Evolutionary conservation across 2,329 filamentous ascomycete species (phyloP), one percentile per base, ranked within the genome.

Genomic region (Penicillium sp.): DNA sequence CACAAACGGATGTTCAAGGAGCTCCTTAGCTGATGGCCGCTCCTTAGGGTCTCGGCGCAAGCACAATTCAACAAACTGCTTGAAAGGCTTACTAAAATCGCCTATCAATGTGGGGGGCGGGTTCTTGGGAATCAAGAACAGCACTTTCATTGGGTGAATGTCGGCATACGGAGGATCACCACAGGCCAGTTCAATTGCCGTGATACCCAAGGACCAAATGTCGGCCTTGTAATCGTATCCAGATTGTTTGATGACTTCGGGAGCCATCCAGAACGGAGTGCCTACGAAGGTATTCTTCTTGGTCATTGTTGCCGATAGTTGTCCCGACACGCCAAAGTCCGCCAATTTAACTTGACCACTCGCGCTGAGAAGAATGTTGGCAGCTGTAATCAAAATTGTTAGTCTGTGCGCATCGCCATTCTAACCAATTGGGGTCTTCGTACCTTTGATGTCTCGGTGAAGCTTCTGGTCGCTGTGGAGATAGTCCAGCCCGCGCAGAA

Each of bases 271-370:
- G 73, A 97, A 99, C 1, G 94, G 93, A 0, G 93, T 97, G 34
- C 94, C 94, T 33, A 99, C 93, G 74, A 97, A 99, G 0, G 93
- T 97, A 72, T 97, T 97, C 79, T 97, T 97, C 82, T 97, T 97
- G 61, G 93, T 97, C 92, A 97, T 97, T 49, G 93, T 99, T 7
- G 93, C 93, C 10, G 93, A 95, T 23, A 97, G 83, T 76, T 97
- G 94, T 29, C 93, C 93, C 1, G 93, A 97, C 7, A 99, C 94
- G 57, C 93, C 93, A 77, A 99, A 99, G 73, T 99, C 93, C 15
- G 93, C 93, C 55, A 97, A 81, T 75, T 99, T 99, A 66, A 99
- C 93, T 77, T 97, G 94, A 2, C 94, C 94, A 71, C 89, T 96
- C 49, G 91, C 86, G 59, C 89, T 88, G 6, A 99, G 83, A 34